Evolutionary conservation across 345 rosid genomes (phyloP).

Genomic region (Abelmoschus esculentus): DNA sequence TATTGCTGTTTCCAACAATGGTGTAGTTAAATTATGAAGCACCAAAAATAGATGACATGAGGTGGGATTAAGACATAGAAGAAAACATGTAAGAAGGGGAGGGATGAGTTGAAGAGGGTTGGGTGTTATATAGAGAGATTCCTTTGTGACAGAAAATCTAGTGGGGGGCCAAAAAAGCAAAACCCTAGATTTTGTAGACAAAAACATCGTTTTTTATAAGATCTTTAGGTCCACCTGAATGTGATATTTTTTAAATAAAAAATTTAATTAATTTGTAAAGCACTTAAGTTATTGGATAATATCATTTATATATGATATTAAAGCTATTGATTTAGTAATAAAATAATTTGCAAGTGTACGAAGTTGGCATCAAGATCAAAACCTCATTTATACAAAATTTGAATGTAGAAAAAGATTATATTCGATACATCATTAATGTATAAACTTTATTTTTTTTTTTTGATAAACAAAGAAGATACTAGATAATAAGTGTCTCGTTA

Average conservation of each 20-base stretch:
- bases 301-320: neutral
- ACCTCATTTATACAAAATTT: too few species aligned
- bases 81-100: neutral
- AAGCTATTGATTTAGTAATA: too few species aligned
- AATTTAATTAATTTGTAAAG: neutral
- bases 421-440: too few species aligned
- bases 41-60: neutral
- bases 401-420: too few species aligned
- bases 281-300: neutral
- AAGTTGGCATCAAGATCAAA: too few species aligned
- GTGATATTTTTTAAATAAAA: slow-evolving; percentile 9
- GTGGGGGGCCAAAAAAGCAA: slow-evolving; percentile 33
- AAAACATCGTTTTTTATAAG: slow-evolving; percentile 35
- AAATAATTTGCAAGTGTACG: too few species aligned
- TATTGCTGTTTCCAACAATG: neutral
- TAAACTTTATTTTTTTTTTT: too few species aligned
- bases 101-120: slow-evolving; percentile 1
- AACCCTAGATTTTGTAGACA: slow-evolving; percentile 44
- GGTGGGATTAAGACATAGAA: neutral
- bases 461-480: too few species aligned
- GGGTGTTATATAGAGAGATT: slow-evolving; percentile 40
- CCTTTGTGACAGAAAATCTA: slow-evolving; percentile 30
- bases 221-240: slow-evolving; percentile 26
- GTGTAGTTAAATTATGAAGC: neutral
- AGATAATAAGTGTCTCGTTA: too few species aligned